Evolutionary conservation across 1,284 basidiomycete genomes (phyloP).

Genomic region (Cutaneotrichosporon mucoides): DNA sequence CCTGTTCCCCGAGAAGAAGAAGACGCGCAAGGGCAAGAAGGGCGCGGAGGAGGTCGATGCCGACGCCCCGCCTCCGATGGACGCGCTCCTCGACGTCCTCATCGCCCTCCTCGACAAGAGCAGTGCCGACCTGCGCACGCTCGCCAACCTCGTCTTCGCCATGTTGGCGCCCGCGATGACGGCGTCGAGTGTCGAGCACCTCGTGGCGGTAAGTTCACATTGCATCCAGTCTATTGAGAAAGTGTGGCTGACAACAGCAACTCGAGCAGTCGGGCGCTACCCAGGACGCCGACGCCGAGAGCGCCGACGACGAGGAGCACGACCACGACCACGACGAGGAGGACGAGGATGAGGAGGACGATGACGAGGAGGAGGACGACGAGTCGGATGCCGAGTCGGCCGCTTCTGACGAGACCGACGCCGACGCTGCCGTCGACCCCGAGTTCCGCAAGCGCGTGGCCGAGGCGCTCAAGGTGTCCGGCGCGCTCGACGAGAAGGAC

Average conservation of each 20-base stretch:
- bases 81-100: conserved; percentile 79
- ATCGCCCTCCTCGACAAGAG: conserved; percentile 84
- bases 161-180: conserved; percentile 67
- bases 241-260: conserved; percentile 58
- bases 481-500: conserved; percentile 54
- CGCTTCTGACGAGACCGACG: conserved; percentile 44
- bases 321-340: conserved; percentile 52
- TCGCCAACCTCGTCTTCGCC: conserved; percentile 78
- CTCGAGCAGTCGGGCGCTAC: conserved; percentile 56
- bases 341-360: conserved; percentile 54
- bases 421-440: conserved; percentile 55
- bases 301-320: conserved; percentile 44
- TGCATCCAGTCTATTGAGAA: not conserved
- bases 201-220: conserved; percentile 65
- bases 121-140: conserved; percentile 72
- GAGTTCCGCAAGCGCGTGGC: conserved; percentile 73
- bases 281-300: no score
- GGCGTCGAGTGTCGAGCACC: conserved; percentile 72
- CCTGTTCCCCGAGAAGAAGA: conserved; percentile 12
- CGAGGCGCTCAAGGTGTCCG: conserved; percentile 70
- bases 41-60: conserved; percentile 3
- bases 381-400: conserved; percentile 32
- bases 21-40: conserved; percentile 9
- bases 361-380: conserved; percentile 46
- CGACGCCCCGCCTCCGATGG: conserved; percentile 58